A percentile compares a stretch with the other conserved stretches of the same genome.
phyloP scores from a whole-genome alignment of 148 eudicot genomes.

The Fallopia convolvulus region DNA sequence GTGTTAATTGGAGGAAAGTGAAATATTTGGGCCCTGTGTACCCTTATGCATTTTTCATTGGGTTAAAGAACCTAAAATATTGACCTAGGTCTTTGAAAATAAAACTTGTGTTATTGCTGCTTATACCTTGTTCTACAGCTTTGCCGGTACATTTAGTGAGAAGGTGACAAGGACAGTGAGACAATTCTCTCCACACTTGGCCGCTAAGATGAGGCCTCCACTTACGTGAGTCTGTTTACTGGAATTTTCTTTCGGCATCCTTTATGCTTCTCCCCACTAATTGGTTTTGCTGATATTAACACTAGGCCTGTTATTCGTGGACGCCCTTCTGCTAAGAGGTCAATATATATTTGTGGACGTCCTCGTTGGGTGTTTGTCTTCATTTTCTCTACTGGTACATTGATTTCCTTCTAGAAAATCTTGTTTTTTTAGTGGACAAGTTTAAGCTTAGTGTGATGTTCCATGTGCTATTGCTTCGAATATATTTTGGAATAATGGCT shows the following conservation, averaged over 20 bases:
- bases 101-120: neutral
- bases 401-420: neutral
- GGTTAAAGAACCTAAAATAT: neutral
- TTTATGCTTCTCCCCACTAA: slow-evolving; percentile 16
- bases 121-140: slow-evolving; percentile 41
- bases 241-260: neutral
- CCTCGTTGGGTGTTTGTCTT: slow-evolving; percentile 92
- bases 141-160: slow-evolving; percentile 86
- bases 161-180: slow-evolving; percentile 86
- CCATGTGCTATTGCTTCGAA: neutral
- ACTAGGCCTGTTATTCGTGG: slow-evolving; percentile 95
- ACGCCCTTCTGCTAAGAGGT: slow-evolving; percentile 90
- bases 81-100: neutral
- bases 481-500: neutral
- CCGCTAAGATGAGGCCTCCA: slow-evolving; percentile 99
- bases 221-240: slow-evolving; percentile 59
- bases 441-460: neutral
- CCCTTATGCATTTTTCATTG: neutral
- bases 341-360: slow-evolving; percentile 79
- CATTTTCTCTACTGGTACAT: slow-evolving; percentile 52
- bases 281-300: slow-evolving; percentile 9
- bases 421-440: neutral
- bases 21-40: neutral
- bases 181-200: slow-evolving; percentile 89
- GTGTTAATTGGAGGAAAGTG: neutral